phyloP scores from a whole-genome alignment of 176 grass and related monocot species.

The Carex littledalei region DNA sequence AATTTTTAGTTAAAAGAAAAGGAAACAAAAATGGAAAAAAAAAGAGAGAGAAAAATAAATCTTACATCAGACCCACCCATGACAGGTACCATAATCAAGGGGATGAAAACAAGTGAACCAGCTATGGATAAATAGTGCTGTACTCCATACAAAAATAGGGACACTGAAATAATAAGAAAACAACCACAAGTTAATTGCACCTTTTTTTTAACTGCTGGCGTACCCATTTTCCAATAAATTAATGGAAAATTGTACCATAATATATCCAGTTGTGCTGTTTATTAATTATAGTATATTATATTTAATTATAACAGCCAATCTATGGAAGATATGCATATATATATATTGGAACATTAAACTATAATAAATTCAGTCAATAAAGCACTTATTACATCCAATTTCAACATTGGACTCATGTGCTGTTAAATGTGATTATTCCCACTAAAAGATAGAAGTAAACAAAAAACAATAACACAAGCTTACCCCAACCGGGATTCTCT shows the following conservation, averaged over 20 bases:
- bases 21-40: conserved; percentile 6
- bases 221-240: neutral
- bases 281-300: conserved; percentile 10
- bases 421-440: neutral
- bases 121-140: conserved; percentile 95
- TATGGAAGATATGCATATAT: neutral
- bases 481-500: conserved; percentile 78
- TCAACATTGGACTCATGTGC: conserved; percentile 14
- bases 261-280: neutral
- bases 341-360: neutral
- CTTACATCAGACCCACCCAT: conserved; percentile 99
- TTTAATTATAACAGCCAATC: neutral
- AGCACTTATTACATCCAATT: conserved; percentile 1
- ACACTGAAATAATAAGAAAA: conserved; percentile 41
- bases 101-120: conserved; percentile 97
- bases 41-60: conserved; percentile 25
- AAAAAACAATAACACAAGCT: conserved; percentile 19
- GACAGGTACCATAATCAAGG: conserved; percentile 86
- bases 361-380: neutral
- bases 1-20: neutral
- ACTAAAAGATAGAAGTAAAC: neutral
- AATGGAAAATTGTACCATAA: neutral
- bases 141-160: conserved; percentile 80
- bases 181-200: neutral
- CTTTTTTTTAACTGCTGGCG: neutral